Percentiles rank a stretch among this genome's conserved stretches.
These are phyloP conservation scores for Gossypium davidsonii DNA, from an alignment of 441 rosid species.

Conservation along the genomic window DNA sequence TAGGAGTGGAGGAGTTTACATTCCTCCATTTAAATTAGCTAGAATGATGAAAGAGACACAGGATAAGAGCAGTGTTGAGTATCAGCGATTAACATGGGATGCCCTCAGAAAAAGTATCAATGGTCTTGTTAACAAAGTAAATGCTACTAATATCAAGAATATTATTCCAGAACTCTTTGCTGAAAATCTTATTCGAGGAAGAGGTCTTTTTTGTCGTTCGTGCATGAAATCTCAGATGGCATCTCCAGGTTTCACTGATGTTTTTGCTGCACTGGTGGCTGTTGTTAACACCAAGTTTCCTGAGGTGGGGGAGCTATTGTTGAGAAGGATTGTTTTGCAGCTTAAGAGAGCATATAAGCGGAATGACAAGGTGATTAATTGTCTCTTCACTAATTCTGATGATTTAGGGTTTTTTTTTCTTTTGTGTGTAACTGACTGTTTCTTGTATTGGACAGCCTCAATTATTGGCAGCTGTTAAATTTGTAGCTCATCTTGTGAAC, in stretches of 20 bases:
- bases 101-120: constrained; percentile 89
- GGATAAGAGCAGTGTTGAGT: constrained; percentile 76
- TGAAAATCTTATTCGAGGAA: constrained; percentile 80
- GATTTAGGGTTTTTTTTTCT: not conserved
- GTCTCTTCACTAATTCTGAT: not conserved
- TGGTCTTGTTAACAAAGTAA: constrained; percentile 82
- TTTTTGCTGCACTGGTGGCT: constrained; percentile 80
- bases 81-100: constrained; percentile 91
- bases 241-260: constrained; percentile 83
- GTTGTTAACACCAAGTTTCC: constrained; percentile 86
- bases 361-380: constrained; percentile 61
- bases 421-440: constrained; percentile 6
- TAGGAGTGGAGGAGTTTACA: constrained; percentile 75
- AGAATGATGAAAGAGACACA: constrained; percentile 82
- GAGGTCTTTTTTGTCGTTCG: constrained; percentile 84
- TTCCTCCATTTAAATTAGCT: constrained; percentile 84
- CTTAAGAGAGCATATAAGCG: constrained; percentile 84
- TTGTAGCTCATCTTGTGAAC: constrained; percentile 84
- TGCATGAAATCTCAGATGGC: constrained; percentile 98
- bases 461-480: constrained; percentile 81
- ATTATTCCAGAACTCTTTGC: constrained; percentile 83
- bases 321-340: constrained; percentile 86
- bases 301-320: constrained; percentile 72
- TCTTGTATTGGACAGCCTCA: constrained; percentile 52
- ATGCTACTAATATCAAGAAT: constrained; percentile 78